These are phyloP conservation scores for Fusarium odoratissimum DNA, from an alignment of 2,329 filamentous ascomycete genomes.

Conservation along the genomic window DNA sequence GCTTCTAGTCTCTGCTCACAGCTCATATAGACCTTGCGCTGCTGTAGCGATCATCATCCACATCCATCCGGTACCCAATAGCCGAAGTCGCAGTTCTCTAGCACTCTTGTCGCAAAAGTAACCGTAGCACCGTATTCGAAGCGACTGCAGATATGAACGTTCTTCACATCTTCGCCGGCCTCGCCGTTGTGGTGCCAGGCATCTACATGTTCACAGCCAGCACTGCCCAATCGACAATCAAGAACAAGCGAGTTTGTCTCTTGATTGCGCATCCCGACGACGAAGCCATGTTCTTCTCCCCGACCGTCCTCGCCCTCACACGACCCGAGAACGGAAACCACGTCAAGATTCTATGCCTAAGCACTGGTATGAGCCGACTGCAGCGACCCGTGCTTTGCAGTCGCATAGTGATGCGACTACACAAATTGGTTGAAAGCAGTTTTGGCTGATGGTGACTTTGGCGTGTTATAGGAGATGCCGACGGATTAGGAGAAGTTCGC, in stretches of 20 bases:
- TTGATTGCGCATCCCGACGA: conserved; percentile 98
- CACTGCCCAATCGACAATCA: conserved; percentile 64
- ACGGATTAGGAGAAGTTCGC: conserved; percentile 84
- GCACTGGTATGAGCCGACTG: conserved; percentile 69
- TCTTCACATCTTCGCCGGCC: conserved; percentile 42
- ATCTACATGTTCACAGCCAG: conserved; percentile 65
- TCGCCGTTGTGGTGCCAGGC: conserved; percentile 56
- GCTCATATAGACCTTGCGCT: conserved; percentile 4
- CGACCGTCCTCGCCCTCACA: conserved; percentile 86
- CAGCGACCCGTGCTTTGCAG: conserved; percentile 12
- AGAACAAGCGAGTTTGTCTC: conserved; percentile 87
- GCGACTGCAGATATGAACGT: conserved; percentile 34
- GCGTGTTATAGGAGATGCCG: conserved; percentile 74
- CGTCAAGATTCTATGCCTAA: conserved; percentile 93
- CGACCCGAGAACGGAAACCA: conserved; percentile 85
- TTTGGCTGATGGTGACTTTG: conserved; percentile 37
- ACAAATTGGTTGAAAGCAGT: conserved; percentile 19
- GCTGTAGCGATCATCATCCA: background rate
- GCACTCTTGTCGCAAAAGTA: background rate
- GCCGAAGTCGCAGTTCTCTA: background rate
- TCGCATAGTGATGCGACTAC: conserved; percentile 22
- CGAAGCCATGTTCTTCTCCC: conserved; percentile 99
- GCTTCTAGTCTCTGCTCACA: conserved; percentile 1
- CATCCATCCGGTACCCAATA: background rate
- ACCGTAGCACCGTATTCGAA: background rate